phyloP scores from a whole-genome alignment of 2,329 filamentous ascomycete species.

The Diaporthe ilicicola region DNA sequence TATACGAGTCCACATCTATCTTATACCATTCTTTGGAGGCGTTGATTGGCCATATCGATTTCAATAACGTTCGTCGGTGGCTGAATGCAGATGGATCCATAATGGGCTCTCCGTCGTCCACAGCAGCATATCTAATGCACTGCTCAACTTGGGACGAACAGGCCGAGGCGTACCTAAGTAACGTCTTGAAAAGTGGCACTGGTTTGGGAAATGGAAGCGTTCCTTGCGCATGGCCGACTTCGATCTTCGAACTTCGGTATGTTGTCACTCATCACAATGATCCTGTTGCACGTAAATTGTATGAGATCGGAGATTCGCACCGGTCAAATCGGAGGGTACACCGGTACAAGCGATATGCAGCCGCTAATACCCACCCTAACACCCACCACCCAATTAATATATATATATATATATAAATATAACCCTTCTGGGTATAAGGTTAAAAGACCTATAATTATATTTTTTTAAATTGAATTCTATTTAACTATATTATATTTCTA shows the following conservation, averaged over 20 bases:
- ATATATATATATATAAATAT: no score
- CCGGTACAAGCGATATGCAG: no score
- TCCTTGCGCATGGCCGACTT: not conserved
- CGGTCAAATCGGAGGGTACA: no score
- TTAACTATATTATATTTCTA: no score
- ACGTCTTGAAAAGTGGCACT: not conserved
- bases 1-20: not conserved
- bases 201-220: not conserved
- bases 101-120: not conserved
- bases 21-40: not conserved
- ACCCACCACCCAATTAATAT: no score
- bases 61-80: not conserved
- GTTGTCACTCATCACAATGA: no score
- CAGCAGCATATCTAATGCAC: not conserved
- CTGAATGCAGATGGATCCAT: not conserved
- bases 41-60: not conserved
- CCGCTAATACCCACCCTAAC: no score
- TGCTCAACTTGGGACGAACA: not conserved
- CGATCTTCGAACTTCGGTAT: not conserved
- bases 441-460: no score
- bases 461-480: no score
- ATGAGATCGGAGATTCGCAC: no score
- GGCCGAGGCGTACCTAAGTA: not conserved
- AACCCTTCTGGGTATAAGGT: no score
- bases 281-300: no score